A percentile compares a stretch with the other conserved stretches of the same genome.
Conservation (phyloP, 345 rosid species). For the Hibiscus trionum region DNA sequence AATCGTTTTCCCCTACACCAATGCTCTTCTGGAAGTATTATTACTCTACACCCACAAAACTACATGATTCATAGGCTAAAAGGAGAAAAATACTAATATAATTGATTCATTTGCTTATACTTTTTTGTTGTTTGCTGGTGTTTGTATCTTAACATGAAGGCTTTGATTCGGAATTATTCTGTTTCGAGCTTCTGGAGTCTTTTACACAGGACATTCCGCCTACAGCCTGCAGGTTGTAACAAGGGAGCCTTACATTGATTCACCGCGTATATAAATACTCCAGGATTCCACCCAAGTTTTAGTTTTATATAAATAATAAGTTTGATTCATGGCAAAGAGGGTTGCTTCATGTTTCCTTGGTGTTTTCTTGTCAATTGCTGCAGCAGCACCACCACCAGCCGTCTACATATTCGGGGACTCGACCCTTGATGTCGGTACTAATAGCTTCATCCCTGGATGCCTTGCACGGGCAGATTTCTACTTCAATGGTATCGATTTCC, state of each 20-base stretch:
- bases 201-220: background rate
- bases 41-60: no score
- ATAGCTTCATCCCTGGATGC: constrained; percentile 15
- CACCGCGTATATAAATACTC: constrained; percentile 11
- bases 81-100: background rate
- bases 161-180: background rate
- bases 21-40: background rate
- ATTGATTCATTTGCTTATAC: background rate
- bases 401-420: constrained; percentile 41
- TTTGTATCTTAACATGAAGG: no score
- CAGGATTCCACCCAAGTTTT: background rate
- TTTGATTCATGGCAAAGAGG: constrained; percentile 7
- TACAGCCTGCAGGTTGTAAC: background rate
- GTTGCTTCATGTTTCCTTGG: background rate
- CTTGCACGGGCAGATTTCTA: constrained; percentile 14
- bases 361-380: background rate
- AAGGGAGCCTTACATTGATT: background rate
- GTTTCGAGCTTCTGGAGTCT: background rate
- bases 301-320: background rate
- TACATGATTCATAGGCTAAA: no score
- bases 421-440: constrained; percentile 39
- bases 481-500: constrained; percentile 25
- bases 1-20: background rate
- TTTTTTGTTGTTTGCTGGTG: background rate
- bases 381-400: background rate